phyloP scores from a whole-genome alignment of 73 alveolate species.

The Paramecium pentaurelia region DNA sequence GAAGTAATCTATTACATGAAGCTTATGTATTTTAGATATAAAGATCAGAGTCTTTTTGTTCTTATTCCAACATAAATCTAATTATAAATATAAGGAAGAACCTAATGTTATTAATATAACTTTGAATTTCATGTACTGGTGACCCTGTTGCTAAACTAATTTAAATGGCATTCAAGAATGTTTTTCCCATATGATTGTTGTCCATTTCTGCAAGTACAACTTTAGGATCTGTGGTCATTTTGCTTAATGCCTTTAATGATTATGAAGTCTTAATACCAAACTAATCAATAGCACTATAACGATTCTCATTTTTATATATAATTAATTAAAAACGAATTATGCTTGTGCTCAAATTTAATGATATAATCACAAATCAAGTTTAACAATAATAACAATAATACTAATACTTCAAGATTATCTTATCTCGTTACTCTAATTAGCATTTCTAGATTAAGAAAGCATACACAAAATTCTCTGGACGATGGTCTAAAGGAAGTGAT shows the following conservation, averaged over 20 bases:
- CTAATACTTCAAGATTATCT: background rate
- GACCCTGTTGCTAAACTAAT: slow-evolving; percentile 44
- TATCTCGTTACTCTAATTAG: background rate
- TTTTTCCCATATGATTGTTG: slow-evolving; percentile 40
- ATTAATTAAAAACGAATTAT: slow-evolving; percentile 15
- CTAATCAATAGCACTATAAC: slow-evolving; percentile 20
- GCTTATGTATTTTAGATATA: slow-evolving; percentile 14
- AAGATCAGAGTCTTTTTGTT: slow-evolving; percentile 31
- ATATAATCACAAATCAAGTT: background rate
- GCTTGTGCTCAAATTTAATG: slow-evolving; percentile 23
- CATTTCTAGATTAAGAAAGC: background rate
- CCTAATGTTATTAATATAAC: slow-evolving; percentile 33
- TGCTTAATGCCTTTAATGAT: background rate
- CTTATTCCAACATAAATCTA: slow-evolving; percentile 46
- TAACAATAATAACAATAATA: slow-evolving; percentile 2
- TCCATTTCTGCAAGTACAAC: slow-evolving; percentile 35
- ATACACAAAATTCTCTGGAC: background rate
- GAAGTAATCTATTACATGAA: slow-evolving; percentile 34
- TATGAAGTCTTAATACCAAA: background rate
- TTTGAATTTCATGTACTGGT: slow-evolving; percentile 36
- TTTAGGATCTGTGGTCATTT: slow-evolving; percentile 40
- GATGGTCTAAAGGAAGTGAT: background rate
- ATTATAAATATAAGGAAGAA: background rate
- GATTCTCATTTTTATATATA: background rate
- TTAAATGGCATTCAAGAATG: slow-evolving; percentile 37